phyloP scores from a whole-genome alignment of 768 basidiomycete species.

The Tricholoma saponaceum region DNA sequence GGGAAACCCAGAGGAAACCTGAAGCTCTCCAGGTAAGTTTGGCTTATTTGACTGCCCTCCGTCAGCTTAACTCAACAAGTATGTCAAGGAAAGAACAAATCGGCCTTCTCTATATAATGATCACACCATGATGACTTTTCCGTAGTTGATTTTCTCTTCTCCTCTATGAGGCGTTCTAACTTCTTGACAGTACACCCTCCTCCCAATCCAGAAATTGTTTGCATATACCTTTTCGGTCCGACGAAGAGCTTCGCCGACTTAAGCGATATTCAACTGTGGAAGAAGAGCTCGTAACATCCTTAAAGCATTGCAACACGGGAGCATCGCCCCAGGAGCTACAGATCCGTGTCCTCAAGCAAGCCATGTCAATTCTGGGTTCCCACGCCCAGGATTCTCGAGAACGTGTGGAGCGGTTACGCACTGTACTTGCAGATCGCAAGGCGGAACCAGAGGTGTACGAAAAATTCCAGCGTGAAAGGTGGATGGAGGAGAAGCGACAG shows the following conservation, averaged over 20 bases:
- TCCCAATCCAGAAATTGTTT: not conserved
- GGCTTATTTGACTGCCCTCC: not conserved
- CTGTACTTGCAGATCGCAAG: conserved; percentile 32
- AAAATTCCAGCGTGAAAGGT: conserved; percentile 41
- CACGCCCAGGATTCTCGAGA: conserved; percentile 44
- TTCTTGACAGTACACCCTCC: not conserved
- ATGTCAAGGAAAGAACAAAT: not conserved
- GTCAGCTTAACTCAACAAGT: not conserved
- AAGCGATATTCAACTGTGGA: conserved; percentile 44
- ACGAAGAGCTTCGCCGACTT: conserved; percentile 18
- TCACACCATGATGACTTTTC: not conserved
- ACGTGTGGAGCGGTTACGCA: conserved; percentile 35
- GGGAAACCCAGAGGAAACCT: not conserved
- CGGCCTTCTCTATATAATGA: not conserved
- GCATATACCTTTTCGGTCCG: not conserved
- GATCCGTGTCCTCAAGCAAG: conserved; percentile 41
- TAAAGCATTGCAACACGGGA: conserved; percentile 29
- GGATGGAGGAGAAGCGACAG: conserved; percentile 47
- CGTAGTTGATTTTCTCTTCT: not conserved
- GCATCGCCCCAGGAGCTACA: conserved; percentile 40
- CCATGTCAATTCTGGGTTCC: conserved; percentile 36
- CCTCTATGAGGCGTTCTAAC: not conserved
- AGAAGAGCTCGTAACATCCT: conserved; percentile 32
- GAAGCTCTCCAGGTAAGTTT: not conserved
- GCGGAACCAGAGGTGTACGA: conserved; percentile 33